These are phyloP conservation scores for Dipteronia sinensis DNA, from an alignment of 345 rosid species.

Conservation along the genomic window DNA sequence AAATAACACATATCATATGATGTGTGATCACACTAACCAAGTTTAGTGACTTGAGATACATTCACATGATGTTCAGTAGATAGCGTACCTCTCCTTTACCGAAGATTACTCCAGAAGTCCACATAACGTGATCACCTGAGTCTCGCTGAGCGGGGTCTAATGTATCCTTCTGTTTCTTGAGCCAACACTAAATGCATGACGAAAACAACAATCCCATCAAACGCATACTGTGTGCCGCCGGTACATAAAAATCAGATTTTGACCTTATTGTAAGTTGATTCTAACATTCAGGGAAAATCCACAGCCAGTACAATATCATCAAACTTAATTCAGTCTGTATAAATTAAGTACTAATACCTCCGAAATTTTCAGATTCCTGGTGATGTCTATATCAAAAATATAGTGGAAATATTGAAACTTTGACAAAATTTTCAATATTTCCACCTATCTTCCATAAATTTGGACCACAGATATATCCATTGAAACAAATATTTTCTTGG, in stretches of 20 bases:
- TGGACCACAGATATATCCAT: not conserved
- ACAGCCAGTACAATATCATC: not conserved
- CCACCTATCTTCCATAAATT: no score
- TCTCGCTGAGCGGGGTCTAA: constrained; percentile 28
- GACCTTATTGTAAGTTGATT: not conserved
- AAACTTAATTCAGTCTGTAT: not conserved
- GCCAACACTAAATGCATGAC: constrained; percentile 34
- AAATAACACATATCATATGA: not conserved
- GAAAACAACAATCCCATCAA: constrained; percentile 1
- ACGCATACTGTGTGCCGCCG: not conserved
- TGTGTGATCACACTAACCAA: not conserved
- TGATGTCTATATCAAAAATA: not conserved
- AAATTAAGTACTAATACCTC: no score
- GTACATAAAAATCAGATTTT: not conserved
- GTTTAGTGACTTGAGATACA: not conserved
- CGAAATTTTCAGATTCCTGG: not conserved
- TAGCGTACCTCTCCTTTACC: constrained; percentile 32
- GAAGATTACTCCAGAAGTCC: constrained; percentile 42
- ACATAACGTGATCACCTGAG: constrained; percentile 30
- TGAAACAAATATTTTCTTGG: not conserved
- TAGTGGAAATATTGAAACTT: not conserved
- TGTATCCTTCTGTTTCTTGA: constrained; percentile 37
- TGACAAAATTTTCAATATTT: no score
- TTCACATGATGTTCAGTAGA: not conserved
- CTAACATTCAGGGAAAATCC: no score